Conservation (phyloP, 2,329 filamentous ascomycete genomes). For the Colletotrichum sidae region DNA sequence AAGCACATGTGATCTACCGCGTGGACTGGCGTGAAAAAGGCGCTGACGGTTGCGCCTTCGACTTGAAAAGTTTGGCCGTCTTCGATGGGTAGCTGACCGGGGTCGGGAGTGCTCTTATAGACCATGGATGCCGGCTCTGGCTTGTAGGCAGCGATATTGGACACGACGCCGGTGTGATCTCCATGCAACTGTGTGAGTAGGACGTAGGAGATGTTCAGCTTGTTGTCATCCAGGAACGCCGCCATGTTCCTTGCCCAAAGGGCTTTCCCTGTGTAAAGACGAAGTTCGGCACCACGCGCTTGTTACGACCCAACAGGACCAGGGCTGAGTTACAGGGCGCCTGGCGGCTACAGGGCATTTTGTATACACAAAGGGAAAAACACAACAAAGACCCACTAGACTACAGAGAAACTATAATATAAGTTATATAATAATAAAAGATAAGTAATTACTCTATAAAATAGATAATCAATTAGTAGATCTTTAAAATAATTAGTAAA, state of each 20-base stretch:
- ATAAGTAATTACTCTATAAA: too few species aligned
- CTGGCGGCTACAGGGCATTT: too few species aligned
- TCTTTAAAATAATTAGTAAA: too few species aligned
- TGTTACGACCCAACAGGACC: too few species aligned
- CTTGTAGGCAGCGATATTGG: slow-evolving; percentile 51
- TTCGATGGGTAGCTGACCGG: slow-evolving; percentile 50
- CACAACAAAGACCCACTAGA: too few species aligned
- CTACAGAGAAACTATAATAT: too few species aligned
- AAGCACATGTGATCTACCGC: slow-evolving; percentile 77
- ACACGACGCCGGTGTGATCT: slow-evolving; percentile 77
- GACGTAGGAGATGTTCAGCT: slow-evolving; percentile 52
- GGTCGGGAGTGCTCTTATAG: slow-evolving; percentile 67
- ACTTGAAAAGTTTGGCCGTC: slow-evolving; percentile 64
- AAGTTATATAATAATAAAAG: too few species aligned
- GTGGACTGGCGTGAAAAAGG: slow-evolving; percentile 76
- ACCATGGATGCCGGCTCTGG: slow-evolving; percentile 51
- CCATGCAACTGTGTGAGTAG: slow-evolving; percentile 82
- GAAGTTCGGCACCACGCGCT: not conserved
- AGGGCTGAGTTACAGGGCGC: too few species aligned
- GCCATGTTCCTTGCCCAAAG: not conserved
- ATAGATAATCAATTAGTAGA: too few species aligned
- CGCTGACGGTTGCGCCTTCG: slow-evolving; percentile 68
- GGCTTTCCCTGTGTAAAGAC: not conserved
- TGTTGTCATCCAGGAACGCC: not conserved
- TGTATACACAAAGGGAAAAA: too few species aligned